Evolutionary conservation across 768 basidiomycete species (phyloP).

Genomic region (Tulasnella sp.): DNA sequence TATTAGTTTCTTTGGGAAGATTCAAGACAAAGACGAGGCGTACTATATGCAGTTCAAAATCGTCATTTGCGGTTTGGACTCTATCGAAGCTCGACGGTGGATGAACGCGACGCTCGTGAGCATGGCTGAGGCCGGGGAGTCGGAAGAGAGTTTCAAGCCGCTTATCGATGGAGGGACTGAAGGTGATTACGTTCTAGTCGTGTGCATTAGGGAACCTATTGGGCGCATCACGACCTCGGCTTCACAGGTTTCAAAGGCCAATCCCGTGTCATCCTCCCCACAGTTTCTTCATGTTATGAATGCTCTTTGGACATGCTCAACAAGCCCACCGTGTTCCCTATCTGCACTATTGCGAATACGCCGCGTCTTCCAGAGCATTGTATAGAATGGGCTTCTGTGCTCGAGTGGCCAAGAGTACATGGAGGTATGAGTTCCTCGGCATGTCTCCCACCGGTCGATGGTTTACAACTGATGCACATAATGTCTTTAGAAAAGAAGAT

Average conservation of each 20-base stretch:
- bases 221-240: too few relatives aligned
- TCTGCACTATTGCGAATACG: slow-evolving; percentile 98
- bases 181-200: slow-evolving; percentile 38
- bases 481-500: slow-evolving; percentile 75
- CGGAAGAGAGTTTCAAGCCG: slow-evolving; percentile 87
- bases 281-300: slow-evolving; percentile 92
- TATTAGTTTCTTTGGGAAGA: slow-evolving; percentile 84
- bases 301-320: slow-evolving; percentile 98
- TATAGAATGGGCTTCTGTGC: slow-evolving; percentile 97
- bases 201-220: not conserved
- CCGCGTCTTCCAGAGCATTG: slow-evolving; percentile 97
- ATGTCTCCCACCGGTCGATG: not conserved
- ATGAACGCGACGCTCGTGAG: slow-evolving; percentile 97
- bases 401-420: slow-evolving; percentile 94
- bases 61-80: slow-evolving; percentile 94
- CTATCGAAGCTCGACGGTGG: slow-evolving; percentile 94
- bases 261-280: slow-evolving; percentile 91
- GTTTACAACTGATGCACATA: not conserved
- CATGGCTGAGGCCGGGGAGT: slow-evolving; percentile 75
- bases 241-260: slow-evolving; percentile 93
- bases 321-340: slow-evolving; percentile 92
- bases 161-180: slow-evolving; percentile 98
- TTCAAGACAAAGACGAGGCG: slow-evolving; percentile 91
- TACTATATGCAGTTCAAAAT: slow-evolving; percentile 97
- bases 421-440: slow-evolving; percentile 44